Conservation (phyloP, 345 rosid genomes). For the Hypericum perforatum region DNA sequence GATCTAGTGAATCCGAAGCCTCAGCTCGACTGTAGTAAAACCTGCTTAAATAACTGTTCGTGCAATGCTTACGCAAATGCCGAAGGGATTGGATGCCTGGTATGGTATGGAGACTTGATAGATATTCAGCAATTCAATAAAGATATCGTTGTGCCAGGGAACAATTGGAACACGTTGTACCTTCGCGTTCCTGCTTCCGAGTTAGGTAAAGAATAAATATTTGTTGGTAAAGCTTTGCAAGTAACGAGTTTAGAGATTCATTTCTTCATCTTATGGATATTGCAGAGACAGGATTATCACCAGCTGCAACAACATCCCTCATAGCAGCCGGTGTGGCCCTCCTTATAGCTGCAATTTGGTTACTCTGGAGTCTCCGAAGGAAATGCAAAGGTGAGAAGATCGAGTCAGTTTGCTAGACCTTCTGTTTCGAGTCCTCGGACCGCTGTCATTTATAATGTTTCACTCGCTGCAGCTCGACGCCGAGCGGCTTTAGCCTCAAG, state of each 20-base stretch:
- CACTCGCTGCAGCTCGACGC: conserved; percentile 11
- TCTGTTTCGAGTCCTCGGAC: not conserved
- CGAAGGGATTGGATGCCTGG: conserved; percentile 42
- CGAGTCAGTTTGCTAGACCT: not conserved
- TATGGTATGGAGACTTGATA: conserved; percentile 44
- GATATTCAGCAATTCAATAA: conserved; percentile 35
- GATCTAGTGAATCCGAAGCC: not conserved
- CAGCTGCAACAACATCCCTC: conserved; percentile 25
- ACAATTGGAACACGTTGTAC: conserved; percentile 18
- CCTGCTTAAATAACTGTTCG: conserved; percentile 42
- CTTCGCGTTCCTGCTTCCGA: conserved; percentile 55
- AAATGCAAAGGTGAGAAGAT: conserved; percentile 33
- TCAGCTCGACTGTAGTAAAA: not conserved
- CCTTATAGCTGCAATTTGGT: conserved; percentile 23
- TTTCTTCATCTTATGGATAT: conserved; percentile 5
- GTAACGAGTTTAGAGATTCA: not conserved
- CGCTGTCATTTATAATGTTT: not conserved
- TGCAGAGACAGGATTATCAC: conserved; percentile 35
- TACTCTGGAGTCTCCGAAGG: conserved; percentile 37
- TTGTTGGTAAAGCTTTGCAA: not conserved
- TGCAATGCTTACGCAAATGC: conserved; percentile 45
- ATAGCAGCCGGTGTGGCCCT: conserved; percentile 30
- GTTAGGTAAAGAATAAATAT: conserved; percentile 24
- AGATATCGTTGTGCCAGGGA: conserved; percentile 8
- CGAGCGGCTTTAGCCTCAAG: conserved; percentile 20